Base-by-base conservation (phyloP, 257 asterid genomes). In the Thymus mandschuricus region DNA sequence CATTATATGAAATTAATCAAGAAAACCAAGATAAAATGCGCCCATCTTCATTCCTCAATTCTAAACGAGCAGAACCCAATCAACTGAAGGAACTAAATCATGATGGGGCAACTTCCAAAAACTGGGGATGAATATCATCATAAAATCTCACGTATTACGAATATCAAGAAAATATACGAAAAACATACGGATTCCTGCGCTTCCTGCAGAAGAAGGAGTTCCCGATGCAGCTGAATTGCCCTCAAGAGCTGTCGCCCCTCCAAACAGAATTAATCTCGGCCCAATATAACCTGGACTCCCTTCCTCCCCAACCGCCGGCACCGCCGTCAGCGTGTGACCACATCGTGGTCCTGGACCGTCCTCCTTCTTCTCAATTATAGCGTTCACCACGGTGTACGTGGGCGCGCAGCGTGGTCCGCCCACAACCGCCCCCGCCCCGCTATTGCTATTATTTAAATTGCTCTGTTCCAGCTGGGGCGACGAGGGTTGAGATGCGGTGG, bases 321-420 rank as follows among this genome's bases (percentile, higher is more conserved):
- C 91, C 40, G 99, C 91, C 29, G 99, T 95, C 64, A 95, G 85
- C 13, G 99, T 95, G 85, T 95, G 99, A 3, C 99, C 99, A 64
- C 99, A 95, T 77, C 99, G 72, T 44, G 99, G 95, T 8, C 99
- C 99, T 0, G 99, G 96, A 10, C 97, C 99, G 72, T 95, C 98
- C 75, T 95, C 98, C 76, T 88, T 84, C 87, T 91, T 87, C 76
- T 95, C 99, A 33, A 92, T 57, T 69, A 89, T 75, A 60, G 95
- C 89, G 70, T 83, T 88, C 78, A 92, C 96, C 65, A 79, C 93
- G 45, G 86, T 77, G 52, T 92, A 92, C 4, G 78, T 81, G 11
- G 99, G 99, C 51, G 99, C 99, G 78, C 96, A 92, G 40, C 97
- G 85, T 29, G 97, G 92, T 34, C 98, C 98, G 6, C 81, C 72